These are phyloP conservation scores for Solanum etuberosum DNA, from an alignment of 257 asterid species.

Conservation along the genomic window DNA sequence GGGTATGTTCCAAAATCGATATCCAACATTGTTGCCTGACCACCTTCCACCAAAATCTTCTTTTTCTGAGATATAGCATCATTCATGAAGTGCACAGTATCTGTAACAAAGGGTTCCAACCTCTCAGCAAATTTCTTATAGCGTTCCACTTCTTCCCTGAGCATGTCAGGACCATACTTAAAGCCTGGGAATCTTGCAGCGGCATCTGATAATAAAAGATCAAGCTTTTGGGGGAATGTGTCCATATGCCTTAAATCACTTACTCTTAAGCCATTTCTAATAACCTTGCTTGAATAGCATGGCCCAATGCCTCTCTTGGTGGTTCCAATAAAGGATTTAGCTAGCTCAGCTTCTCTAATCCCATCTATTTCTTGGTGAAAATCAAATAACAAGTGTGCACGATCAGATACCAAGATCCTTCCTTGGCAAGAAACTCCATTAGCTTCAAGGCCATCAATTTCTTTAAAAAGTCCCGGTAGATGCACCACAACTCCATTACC, in stretches of 20 bases:
- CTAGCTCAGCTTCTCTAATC: constrained; percentile 82
- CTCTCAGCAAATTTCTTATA: constrained; percentile 72
- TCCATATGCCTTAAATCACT: constrained; percentile 92
- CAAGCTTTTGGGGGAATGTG: constrained; percentile 80
- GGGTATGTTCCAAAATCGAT: constrained; percentile 94
- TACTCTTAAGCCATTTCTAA: constrained; percentile 76
- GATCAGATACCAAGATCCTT: constrained; percentile 76
- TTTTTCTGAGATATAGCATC: constrained; percentile 52
- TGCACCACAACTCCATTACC: constrained; percentile 94
- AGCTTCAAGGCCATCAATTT: constrained; percentile 73
- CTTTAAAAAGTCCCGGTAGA: constrained; percentile 71
- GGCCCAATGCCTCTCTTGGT: constrained; percentile 96
- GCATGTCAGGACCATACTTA: constrained; percentile 61
- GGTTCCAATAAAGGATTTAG: constrained; percentile 84
- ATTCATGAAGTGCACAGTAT: constrained; percentile 75
- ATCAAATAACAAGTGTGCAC: constrained; percentile 84
- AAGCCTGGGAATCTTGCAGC: constrained; percentile 72
- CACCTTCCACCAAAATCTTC: constrained; percentile 89
- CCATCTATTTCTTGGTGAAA: constrained; percentile 78
- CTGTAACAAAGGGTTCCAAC: constrained; percentile 70
- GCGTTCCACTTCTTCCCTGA: constrained; percentile 66
- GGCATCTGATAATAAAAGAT: constrained; percentile 64
- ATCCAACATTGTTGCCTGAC: constrained; percentile 97
- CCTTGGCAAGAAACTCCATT: constrained; percentile 74
- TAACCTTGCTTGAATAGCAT: constrained; percentile 85